phyloP scores from a whole-genome alignment of 495 filamentous ascomycete species.

The Penicillium cataractarum region DNA sequence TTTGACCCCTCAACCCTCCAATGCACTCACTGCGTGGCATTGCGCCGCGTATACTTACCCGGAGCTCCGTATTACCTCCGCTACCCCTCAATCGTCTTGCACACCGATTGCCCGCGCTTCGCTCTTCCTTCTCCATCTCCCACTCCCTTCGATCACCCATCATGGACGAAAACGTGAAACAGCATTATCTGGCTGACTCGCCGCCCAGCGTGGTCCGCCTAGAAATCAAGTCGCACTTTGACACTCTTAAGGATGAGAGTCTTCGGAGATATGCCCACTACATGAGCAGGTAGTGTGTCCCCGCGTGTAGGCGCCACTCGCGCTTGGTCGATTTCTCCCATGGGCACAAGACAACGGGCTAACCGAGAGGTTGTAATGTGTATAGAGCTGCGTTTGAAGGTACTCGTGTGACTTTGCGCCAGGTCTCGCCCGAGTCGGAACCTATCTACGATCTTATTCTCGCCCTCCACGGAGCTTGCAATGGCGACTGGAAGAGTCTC shows the following conservation, averaged over 20 bases:
- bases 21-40: conserved; percentile 37
- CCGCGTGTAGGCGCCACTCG: background rate
- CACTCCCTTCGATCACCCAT: conserved; percentile 17
- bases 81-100: conserved; percentile 32
- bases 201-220: conserved; percentile 85
- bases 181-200: conserved; percentile 84
- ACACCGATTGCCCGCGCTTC: conserved; percentile 21
- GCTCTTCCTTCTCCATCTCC: conserved; percentile 21
- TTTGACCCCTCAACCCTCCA: conserved; percentile 15
- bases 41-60: conserved; percentile 39
- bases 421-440: conserved; percentile 89
- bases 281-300: conserved; percentile 70
- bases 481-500: conserved; percentile 79
- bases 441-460: conserved; percentile 90
- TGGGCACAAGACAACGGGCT: conserved; percentile 7
- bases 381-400: conserved; percentile 81
- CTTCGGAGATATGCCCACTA: conserved; percentile 82
- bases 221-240: conserved; percentile 87
- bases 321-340: background rate
- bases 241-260: conserved; percentile 74
- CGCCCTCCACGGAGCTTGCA: conserved; percentile 68
- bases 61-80: conserved; percentile 33
- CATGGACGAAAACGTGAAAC: conserved; percentile 48
- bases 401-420: conserved; percentile 81
- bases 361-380: conserved; percentile 9